phyloP scores from a whole-genome alignment of 2,329 filamentous ascomycete species.

The Aaosphaeria pasadenensis region DNA sequence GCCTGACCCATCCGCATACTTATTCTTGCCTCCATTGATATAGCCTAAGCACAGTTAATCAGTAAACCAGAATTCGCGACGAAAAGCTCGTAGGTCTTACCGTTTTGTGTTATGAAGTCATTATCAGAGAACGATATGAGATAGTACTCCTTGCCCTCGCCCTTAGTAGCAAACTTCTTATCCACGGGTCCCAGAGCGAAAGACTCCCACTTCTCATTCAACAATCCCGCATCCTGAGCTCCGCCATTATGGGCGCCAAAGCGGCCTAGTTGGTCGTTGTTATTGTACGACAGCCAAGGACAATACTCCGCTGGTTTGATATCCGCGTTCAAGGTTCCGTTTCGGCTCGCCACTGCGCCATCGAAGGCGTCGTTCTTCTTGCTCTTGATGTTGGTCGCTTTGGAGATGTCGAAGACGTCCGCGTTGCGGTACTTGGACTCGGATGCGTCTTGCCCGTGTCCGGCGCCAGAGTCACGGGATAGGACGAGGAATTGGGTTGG shows the following conservation, averaged over 20 bases:
- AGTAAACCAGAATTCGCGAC: background rate
- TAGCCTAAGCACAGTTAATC: constrained; percentile 37
- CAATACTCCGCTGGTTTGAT: constrained; percentile 63
- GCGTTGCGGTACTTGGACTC: constrained; percentile 64
- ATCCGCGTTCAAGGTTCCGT: constrained; percentile 52
- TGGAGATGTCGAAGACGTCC: constrained; percentile 65
- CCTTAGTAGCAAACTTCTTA: constrained; percentile 35
- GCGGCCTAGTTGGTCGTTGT: constrained; percentile 60
- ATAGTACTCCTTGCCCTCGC: constrained; percentile 60
- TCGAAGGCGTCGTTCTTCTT: constrained; percentile 30
- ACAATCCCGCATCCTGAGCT: constrained; percentile 52
- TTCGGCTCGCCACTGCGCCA: constrained; percentile 46
- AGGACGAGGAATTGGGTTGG: constrained; percentile 65
- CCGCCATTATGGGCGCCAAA: constrained; percentile 71
- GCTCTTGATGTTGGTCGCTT: constrained; percentile 60
- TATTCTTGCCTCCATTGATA: constrained; percentile 56
- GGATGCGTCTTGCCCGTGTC: constrained; percentile 54
- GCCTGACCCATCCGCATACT: constrained; percentile 57
- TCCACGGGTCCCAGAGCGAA: constrained; percentile 59
- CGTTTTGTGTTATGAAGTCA: constrained; percentile 72
- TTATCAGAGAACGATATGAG: constrained; percentile 68
- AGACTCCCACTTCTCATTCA: constrained; percentile 79
- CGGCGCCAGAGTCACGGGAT: constrained; percentile 60
- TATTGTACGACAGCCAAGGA: constrained; percentile 65
- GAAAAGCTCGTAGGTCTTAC: constrained; percentile 27